Evolutionary conservation across 495 filamentous ascomycete genomes (phyloP).

Genomic region (Podospora tetraspora): DNA sequence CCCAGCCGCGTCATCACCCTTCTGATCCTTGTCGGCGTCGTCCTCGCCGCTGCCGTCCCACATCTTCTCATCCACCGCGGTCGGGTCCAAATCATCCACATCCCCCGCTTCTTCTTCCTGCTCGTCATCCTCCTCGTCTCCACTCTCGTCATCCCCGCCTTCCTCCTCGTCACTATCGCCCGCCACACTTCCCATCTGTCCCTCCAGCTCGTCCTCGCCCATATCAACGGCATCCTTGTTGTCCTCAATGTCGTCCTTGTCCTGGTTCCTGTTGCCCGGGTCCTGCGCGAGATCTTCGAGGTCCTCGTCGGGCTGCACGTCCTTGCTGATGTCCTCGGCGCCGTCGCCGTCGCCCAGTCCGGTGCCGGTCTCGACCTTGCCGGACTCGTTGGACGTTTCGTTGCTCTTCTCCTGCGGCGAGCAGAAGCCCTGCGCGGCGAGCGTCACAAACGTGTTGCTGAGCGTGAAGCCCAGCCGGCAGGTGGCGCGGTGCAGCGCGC

Average conservation of each 20-base stretch:
- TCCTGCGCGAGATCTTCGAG: constrained; percentile 86
- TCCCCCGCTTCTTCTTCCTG: constrained; percentile 85
- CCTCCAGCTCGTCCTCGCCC: constrained; percentile 85
- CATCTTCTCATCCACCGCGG: constrained; percentile 92
- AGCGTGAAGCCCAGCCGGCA: constrained; percentile 72
- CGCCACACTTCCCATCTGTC: constrained; percentile 61
- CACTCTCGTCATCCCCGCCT: constrained; percentile 49
- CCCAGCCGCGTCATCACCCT: constrained; percentile 65
- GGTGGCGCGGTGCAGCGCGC: constrained; percentile 57
- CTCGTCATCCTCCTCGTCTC: constrained; percentile 41
- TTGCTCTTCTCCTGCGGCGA: constrained; percentile 72
- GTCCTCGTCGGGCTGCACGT: constrained; percentile 89
- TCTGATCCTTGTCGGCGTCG: constrained; percentile 71
- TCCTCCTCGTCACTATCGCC: constrained; percentile 52
- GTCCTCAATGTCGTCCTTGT: constrained; percentile 68
- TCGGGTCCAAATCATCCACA: constrained; percentile 82
- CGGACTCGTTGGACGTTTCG: constrained; percentile 57
- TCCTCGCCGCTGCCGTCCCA: constrained; percentile 84
- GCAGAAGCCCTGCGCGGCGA: constrained; percentile 85
- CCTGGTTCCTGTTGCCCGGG: constrained; percentile 56
- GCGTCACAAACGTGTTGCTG: constrained; percentile 64
- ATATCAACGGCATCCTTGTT: constrained; percentile 89
- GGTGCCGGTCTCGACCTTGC: constrained; percentile 84
- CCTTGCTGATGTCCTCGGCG: constrained; percentile 94
- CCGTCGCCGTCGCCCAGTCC: constrained; percentile 95